phyloP scores from a whole-genome alignment of 306 rosid genomes.

The Sesbania bispinosa region DNA sequence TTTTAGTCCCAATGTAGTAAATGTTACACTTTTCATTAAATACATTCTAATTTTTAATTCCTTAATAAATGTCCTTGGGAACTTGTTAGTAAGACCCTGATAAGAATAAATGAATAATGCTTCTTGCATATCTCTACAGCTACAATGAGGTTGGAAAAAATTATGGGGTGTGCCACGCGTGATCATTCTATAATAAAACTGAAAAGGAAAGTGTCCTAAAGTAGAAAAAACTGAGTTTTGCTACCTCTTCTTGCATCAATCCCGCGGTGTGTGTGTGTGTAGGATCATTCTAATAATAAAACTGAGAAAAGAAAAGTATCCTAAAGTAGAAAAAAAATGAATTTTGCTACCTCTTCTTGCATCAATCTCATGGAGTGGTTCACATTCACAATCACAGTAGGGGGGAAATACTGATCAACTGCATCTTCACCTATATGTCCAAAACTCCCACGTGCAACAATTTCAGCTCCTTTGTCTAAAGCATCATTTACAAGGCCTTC shows the following conservation, averaged over 20 bases:
- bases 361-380: constrained; percentile 81
- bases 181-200: too few relatives aligned
- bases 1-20: not conserved
- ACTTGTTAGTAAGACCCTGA: too few relatives aligned
- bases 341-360: constrained; percentile 82
- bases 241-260: too few relatives aligned
- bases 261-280: not conserved
- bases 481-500: constrained; percentile 77
- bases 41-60: too few relatives aligned
- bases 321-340: constrained; percentile 9
- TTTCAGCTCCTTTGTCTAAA: constrained; percentile 75
- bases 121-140: not conserved
- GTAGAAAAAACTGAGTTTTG: too few relatives aligned
- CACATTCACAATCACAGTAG: constrained; percentile 77
- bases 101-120: not conserved
- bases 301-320: not conserved
- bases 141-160: too few relatives aligned
- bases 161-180: too few relatives aligned
- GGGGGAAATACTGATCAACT: constrained; percentile 85
- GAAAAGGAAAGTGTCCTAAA: too few relatives aligned
- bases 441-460: constrained; percentile 73
- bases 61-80: too few relatives aligned
- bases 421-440: constrained; percentile 85
- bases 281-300: not conserved
- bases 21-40: too few relatives aligned